phyloP scores from a whole-genome alignment of 2,329 filamentous ascomycete genomes.

The Fusarium sambucinum region DNA sequence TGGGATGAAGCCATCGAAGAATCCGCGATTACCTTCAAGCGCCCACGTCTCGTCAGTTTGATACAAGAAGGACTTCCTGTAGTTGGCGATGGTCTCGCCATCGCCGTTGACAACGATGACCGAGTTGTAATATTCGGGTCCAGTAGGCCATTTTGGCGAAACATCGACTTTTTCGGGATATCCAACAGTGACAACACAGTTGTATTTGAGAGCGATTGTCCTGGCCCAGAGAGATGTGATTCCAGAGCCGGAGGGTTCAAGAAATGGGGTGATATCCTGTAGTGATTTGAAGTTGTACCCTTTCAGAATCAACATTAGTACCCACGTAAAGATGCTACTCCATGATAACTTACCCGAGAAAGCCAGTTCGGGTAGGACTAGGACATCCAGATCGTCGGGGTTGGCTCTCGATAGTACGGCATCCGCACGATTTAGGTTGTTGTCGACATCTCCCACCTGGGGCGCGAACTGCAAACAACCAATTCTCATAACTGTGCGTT shows the following conservation, averaged over 20 bases:
- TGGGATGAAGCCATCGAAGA: conserved; percentile 59
- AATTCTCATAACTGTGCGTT: conserved; percentile 67
- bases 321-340: too few species aligned
- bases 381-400: conserved; percentile 70
- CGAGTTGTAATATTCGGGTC: conserved; percentile 67
- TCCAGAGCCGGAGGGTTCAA: conserved; percentile 75
- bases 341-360: conserved; percentile 71
- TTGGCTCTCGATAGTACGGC: conserved; percentile 66
- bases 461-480: conserved; percentile 80
- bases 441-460: conserved; percentile 74
- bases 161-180: conserved; percentile 78
- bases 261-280: conserved; percentile 73
- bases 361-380: conserved; percentile 81
- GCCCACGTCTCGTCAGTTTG: conserved; percentile 73
- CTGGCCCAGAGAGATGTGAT: conserved; percentile 79
- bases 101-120: conserved; percentile 67
- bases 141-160: conserved; percentile 61
- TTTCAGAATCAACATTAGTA: conserved; percentile 47
- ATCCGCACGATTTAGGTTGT: conserved; percentile 63
- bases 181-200: conserved; percentile 76
- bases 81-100: conserved; percentile 71
- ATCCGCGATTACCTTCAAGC: conserved; percentile 64
- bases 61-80: conserved; percentile 71
- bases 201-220: conserved; percentile 72
- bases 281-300: conserved; percentile 84